These are phyloP conservation scores for Lactifluus rugatus DNA, from an alignment of 768 basidiomycete species.

Conservation along the genomic window DNA sequence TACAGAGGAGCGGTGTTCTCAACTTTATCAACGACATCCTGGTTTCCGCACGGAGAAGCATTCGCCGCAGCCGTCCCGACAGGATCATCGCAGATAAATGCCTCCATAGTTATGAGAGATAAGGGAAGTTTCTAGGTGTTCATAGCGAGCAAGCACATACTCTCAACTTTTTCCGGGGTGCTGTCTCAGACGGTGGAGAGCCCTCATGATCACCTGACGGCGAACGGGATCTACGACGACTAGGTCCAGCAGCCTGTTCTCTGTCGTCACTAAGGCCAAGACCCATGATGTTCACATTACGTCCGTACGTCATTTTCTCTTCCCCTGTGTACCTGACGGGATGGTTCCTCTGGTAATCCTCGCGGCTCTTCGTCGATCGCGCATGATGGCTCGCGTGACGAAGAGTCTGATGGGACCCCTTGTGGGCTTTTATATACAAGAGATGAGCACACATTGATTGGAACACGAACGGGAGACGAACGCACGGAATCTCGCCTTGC, in stretches of 20 bases:
- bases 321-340: not conserved
- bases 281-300: not conserved
- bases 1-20: not conserved
- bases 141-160: not conserved
- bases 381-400: slow-evolving; percentile 2
- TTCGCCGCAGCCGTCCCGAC: slow-evolving; percentile 25
- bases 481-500: not conserved
- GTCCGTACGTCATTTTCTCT: not conserved
- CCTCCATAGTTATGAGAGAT: slow-evolving; percentile 30
- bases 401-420: not conserved
- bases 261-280: not conserved
- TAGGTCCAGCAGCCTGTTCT: not conserved
- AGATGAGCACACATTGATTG: not conserved
- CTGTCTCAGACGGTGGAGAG: not conserved
- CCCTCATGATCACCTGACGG: not conserved
- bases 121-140: not conserved
- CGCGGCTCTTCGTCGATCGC: not conserved
- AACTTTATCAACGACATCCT: slow-evolving; percentile 68
- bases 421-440: not conserved
- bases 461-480: not conserved
- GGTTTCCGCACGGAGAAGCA: slow-evolving; percentile 42
- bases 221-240: not conserved
- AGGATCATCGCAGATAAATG: slow-evolving; percentile 53
- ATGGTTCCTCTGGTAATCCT: not conserved
- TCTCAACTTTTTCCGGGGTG: not conserved